phyloP scores from a whole-genome alignment of 2,329 filamentous ascomycete species.

The Metarhizium sp. region DNA sequence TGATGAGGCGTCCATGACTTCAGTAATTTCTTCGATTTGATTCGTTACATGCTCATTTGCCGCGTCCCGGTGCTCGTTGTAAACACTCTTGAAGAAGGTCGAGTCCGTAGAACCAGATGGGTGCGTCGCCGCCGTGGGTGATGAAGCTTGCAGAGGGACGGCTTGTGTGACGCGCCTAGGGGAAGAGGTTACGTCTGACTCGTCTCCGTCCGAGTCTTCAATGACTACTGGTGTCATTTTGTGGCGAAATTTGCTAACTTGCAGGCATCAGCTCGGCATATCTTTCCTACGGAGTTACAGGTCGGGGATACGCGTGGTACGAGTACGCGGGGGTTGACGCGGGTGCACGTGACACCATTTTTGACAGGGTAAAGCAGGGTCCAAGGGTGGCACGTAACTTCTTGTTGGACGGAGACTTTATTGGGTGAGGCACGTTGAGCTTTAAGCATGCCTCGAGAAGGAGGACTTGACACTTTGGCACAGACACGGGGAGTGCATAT shows the following conservation, averaged over 20 bases:
- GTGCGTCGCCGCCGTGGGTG: conserved; percentile 15
- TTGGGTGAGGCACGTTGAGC: no score
- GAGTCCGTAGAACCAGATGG: conserved; percentile 36
- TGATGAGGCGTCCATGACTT: conserved; percentile 1
- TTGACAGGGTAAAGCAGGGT: no score
- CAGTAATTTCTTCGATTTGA: not conserved
- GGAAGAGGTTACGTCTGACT: conserved; percentile 1
- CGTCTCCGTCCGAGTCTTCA: conserved; percentile 31
- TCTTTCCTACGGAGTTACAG: not conserved
- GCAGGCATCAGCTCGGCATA: not conserved
- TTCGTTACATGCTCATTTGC: conserved; percentile 10
- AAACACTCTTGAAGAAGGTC: conserved; percentile 36
- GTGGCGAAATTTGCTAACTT: not conserved
- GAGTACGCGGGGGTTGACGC: not conserved
- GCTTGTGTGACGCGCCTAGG: not conserved
- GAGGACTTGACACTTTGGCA: not conserved
- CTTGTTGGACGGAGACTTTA: no score
- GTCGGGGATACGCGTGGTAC: not conserved
- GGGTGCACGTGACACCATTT: conserved; percentile 3
- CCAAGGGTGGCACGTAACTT: no score
- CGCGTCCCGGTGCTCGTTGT: conserved; percentile 34
- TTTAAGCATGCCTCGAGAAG: no score
- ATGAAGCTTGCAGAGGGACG: conserved; percentile 6
- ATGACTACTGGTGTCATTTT: conserved; percentile 19
- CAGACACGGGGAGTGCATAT: not conserved